Percentiles rank a stretch among this genome's conserved stretches.
These are phyloP conservation scores for Artemisia annua DNA, from an alignment of 129 eudicot species.

Conservation along the genomic window DNA sequence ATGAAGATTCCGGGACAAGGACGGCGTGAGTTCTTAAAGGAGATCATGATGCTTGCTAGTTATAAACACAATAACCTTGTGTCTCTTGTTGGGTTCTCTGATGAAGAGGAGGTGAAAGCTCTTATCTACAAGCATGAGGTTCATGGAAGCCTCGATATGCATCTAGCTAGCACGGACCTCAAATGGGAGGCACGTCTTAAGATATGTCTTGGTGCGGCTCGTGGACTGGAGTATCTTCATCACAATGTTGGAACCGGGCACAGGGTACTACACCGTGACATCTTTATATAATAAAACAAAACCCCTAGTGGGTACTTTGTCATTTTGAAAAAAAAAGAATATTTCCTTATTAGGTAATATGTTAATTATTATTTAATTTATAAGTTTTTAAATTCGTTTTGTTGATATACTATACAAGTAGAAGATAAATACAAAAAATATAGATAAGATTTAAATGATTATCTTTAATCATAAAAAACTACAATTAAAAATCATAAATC, in stretches of 20 bases:
- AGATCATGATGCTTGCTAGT: conserved; percentile 18
- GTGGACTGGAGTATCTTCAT: conserved; percentile 24
- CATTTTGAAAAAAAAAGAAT: no score
- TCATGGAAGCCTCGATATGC: conserved; percentile 12
- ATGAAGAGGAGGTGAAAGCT: background rate
- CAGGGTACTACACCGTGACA: conserved; percentile 25
- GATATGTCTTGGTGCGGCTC: conserved; percentile 31
- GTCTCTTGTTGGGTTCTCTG: conserved; percentile 16
- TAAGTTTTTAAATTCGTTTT: no score
- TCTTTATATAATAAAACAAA: no score
- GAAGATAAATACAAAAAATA: no score
- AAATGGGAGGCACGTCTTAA: conserved; percentile 25
- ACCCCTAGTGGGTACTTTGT: no score
- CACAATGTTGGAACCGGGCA: background rate
- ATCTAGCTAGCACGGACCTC: conserved; percentile 2
- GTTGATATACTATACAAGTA: no score
- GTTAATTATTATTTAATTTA: no score
- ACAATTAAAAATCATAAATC: no score
- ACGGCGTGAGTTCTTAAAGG: conserved; percentile 3
- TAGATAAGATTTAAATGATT: no score
- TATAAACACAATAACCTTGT: conserved; percentile 10
- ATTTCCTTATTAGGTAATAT: no score
- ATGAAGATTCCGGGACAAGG: background rate
- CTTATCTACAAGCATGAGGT: conserved; percentile 2
- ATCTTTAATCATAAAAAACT: no score